A percentile compares a stretch with the other conserved stretches of the same genome.
These are phyloP conservation scores for Fusarium sambucinum DNA, from an alignment of 2,329 filamentous ascomycete genomes.

Conservation along the genomic window DNA sequence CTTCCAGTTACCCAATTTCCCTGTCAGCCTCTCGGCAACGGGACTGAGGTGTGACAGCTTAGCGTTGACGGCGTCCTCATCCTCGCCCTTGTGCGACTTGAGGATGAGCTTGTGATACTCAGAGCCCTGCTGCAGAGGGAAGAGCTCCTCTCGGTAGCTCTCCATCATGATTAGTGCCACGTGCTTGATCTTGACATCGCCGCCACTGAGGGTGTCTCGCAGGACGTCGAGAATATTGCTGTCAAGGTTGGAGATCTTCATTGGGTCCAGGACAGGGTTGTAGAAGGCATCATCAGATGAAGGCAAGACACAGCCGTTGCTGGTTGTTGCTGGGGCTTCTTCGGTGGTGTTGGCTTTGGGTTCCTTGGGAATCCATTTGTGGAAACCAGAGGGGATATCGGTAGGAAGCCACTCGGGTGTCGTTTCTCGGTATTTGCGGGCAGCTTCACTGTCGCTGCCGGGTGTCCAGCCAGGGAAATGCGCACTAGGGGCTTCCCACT, in stretches of 20 bases:
- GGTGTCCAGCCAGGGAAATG: constrained; percentile 53
- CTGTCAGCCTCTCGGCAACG: constrained; percentile 39
- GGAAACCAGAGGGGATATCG: constrained; percentile 46
- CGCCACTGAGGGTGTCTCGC: constrained; percentile 40
- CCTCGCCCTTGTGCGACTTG: constrained; percentile 48
- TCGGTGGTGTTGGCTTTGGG: constrained; percentile 1
- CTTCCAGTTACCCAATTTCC: constrained; percentile 40
- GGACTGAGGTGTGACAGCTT: constrained; percentile 42
- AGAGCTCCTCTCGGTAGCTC: constrained; percentile 60
- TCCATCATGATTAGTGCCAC: constrained; percentile 60
- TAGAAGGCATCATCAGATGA: constrained; percentile 50
- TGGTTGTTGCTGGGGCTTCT: constrained; percentile 5
- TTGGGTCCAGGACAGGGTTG: constrained; percentile 54
- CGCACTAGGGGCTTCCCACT: constrained; percentile 46
- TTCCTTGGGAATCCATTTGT: constrained; percentile 45
- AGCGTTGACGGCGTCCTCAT: constrained; percentile 43
- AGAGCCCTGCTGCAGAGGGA: constrained; percentile 58
- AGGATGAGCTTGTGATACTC: constrained; percentile 54
- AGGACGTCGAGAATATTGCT: constrained; percentile 49
- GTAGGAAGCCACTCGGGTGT: constrained; percentile 49
- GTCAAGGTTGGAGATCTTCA: constrained; percentile 57
- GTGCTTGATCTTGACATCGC: constrained; percentile 58
- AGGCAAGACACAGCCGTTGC: constrained; percentile 7
- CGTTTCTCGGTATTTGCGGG: constrained; percentile 42
- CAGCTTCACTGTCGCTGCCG: constrained; percentile 40